These are phyloP conservation scores for Solanum hybrid DNA, from an alignment of 305 asterid genomes.

Conservation along the genomic window DNA sequence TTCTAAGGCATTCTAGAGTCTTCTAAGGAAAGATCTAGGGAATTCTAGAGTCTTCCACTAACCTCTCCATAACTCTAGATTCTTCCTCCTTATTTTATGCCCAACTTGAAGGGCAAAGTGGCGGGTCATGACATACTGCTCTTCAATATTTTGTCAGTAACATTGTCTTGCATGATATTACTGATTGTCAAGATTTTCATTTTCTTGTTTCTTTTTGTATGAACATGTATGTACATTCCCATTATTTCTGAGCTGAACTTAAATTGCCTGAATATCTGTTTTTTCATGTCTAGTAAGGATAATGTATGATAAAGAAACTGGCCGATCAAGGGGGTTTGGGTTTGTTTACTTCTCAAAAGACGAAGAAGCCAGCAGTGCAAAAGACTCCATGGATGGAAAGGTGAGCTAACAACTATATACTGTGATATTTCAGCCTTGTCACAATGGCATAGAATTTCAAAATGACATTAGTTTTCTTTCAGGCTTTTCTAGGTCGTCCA, in stretches of 20 bases:
- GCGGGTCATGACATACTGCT: neutral
- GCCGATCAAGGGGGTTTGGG: slow-evolving; percentile 46
- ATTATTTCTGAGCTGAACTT: neutral
- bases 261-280: neutral
- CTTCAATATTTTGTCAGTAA: neutral
- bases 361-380: slow-evolving; percentile 32
- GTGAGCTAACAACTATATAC: slow-evolving; percentile 8
- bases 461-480: slow-evolving; percentile 1
- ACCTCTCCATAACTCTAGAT: no score
- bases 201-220: neutral
- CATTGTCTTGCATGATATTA: neutral
- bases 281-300: slow-evolving; percentile 22
- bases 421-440: neutral
- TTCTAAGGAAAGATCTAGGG: no score
- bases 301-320: slow-evolving; percentile 34
- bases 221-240: neutral
- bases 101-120: no score
- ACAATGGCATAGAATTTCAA: neutral
- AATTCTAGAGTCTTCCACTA: no score
- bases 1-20: no score
- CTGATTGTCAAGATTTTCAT: neutral
- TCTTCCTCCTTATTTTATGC: no score
- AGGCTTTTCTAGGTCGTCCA: slow-evolving; percentile 43
- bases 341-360: slow-evolving; percentile 35
- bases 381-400: slow-evolving; percentile 47